A percentile compares a stretch with the other conserved stretches of the same genome.
These are phyloP conservation scores for Hibiscus tridactylites DNA, from an alignment of 345 rosid genomes.

Conservation along the genomic window DNA sequence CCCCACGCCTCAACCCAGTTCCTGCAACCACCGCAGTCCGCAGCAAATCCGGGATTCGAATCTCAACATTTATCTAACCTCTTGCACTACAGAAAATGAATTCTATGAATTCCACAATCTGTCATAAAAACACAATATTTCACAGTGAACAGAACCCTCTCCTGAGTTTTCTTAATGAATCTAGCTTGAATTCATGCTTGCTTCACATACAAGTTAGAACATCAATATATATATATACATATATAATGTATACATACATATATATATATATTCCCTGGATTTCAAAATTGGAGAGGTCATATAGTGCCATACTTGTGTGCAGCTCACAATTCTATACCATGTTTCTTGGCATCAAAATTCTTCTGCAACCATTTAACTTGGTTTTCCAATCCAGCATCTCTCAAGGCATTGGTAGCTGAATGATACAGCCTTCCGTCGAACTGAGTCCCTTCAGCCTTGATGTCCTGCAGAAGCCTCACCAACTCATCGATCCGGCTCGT, in stretches of 20 bases:
- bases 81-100: not conserved
- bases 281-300: not conserved
- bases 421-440: slow-evolving; percentile 58
- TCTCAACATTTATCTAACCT: too few relatives aligned
- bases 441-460: slow-evolving; percentile 47
- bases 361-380: slow-evolving; percentile 63
- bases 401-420: slow-evolving; percentile 63
- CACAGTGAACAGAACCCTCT: not conserved
- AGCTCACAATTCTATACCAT: not conserved
- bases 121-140: not conserved
- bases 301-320: not conserved
- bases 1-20: not conserved
- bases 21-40: not conserved
- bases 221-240: not conserved
- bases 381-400: slow-evolving; percentile 60
- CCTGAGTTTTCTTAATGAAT: not conserved
- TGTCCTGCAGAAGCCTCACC: slow-evolving; percentile 61
- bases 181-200: not conserved
- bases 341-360: slow-evolving; percentile 33
- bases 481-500: slow-evolving; percentile 54
- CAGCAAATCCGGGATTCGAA: not conserved
- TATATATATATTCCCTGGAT: not conserved
- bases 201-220: not conserved
- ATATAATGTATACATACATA: too few relatives aligned
- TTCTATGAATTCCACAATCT: not conserved